Evolutionary conservation across 495 filamentous ascomycete genomes (phyloP), one percentile per base, ranked within the genome.

Genomic region (Penicillium daleae): DNA sequence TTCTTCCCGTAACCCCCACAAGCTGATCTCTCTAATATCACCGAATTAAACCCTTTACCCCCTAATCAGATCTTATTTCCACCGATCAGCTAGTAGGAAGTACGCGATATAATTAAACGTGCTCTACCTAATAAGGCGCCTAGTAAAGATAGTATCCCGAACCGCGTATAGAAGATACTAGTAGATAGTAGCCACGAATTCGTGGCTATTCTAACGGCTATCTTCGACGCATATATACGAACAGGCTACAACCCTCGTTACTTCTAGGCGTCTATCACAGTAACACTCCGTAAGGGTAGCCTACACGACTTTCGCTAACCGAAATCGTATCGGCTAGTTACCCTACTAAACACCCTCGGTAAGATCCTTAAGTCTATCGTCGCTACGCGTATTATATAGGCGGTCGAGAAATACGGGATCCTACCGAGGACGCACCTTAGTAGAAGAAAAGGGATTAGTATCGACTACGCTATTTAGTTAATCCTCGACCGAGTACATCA

Each of bases 51-150:
- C 27, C 13, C 6, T 4, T 12, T 12, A n/a, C 26, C 26, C 24
- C 8, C 31, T 1, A 32, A 53, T 9, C 15, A 53, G 26, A n/a
- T 53, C 29, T 0, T 1, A 1, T 53, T 53, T 6, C 50, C 50
- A 8, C 12, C 50, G 4, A 9, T 53, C 29, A 19, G 15, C 4
- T 3, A 21, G 50, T 15, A 53, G 26, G 50, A 53, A 21, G 26
- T 53, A 3, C 29, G 9, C 7, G 56, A 64, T 27, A 66, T 64
- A 8, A 61, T 75, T 8, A 40, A 53, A 2, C 44, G 26, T 12
- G 55, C 64, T 5, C 59, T 58, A 13, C 52, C 59, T 2, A 59
- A 74, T 24, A 78, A 76, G 60, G 73, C 72, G 6, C 70, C 69
- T 13, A 66, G 67, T 4, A 10, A 32, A 2, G 65, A 75, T 37